Evolutionary conservation across 1,139 yeast genomes (phyloP).

Genomic region (Zygosaccharomyces pseudobailii): DNA sequence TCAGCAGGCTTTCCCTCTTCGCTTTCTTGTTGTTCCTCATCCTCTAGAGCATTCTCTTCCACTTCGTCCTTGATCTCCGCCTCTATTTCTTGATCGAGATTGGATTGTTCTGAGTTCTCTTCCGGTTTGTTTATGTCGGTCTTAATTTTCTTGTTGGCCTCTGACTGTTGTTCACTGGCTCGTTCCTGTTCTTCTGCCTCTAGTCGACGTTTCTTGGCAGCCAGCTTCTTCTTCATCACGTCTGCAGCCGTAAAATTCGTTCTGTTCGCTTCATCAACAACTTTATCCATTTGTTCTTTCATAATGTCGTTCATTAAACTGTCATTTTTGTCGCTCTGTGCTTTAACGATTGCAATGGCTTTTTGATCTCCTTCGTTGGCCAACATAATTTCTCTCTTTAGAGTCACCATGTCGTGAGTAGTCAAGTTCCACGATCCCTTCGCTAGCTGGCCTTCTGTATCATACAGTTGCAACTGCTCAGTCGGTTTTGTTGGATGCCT

Average conservation of each 20-base stretch:
- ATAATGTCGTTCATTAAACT: conserved; percentile 24
- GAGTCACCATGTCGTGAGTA: conserved; percentile 68
- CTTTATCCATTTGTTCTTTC: conserved; percentile 30
- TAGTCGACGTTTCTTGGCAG: conserved; percentile 26
- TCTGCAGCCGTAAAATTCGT: conserved; percentile 42
- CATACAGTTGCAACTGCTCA: conserved; percentile 71
- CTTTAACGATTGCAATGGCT: conserved; percentile 64
- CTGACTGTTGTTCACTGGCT: conserved; percentile 9
- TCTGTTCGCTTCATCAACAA: conserved; percentile 34
- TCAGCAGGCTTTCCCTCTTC: conserved; percentile 13
- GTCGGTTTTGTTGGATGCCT: conserved; percentile 71
- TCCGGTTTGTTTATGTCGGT: not conserved
- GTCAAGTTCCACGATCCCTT: conserved; percentile 63
- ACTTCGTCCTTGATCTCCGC: conserved; percentile 27
- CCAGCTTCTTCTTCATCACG: conserved; percentile 37
- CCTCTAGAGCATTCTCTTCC: conserved; percentile 22
- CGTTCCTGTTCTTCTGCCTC: conserved; percentile 17
- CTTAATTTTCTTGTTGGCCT: conserved; percentile 7
- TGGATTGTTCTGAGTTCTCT: conserved; percentile 11
- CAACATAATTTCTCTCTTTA: conserved; percentile 60
- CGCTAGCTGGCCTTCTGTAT: conserved; percentile 56
- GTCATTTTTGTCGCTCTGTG: conserved; percentile 30
- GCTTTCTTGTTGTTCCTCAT: conserved; percentile 11
- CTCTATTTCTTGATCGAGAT: conserved; percentile 22
- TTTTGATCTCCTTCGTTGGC: conserved; percentile 72